A percentile compares a stretch with the other conserved stretches of the same genome.
phyloP scores from a whole-genome alignment of 2,329 filamentous ascomycete genomes.

The Paracamarosporium sp. region DNA sequence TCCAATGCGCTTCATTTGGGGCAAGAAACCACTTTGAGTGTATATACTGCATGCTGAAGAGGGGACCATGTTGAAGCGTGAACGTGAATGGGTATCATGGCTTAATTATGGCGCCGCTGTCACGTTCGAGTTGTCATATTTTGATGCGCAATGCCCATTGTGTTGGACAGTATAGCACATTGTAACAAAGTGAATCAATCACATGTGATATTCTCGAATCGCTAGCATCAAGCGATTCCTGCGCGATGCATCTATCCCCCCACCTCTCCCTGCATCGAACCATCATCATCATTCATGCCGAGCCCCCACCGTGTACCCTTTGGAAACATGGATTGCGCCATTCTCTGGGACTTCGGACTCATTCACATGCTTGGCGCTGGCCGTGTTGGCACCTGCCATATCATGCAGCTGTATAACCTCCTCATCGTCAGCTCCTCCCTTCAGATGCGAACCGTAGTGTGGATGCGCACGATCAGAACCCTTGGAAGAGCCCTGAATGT shows the following conservation, averaged over 20 bases:
- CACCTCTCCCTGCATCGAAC: background rate
- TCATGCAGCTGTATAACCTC: constrained; percentile 2
- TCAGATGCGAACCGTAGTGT: background rate
- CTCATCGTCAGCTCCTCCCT: background rate
- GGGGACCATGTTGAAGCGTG: background rate
- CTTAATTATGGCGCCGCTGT: background rate
- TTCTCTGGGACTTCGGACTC: background rate
- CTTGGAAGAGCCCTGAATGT: background rate
- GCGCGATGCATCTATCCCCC: background rate
- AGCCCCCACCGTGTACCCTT: background rate
- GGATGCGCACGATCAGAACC: background rate
- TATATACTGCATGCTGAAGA: background rate
- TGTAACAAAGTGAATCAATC: background rate
- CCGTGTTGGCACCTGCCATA: background rate
- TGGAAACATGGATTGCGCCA: background rate
- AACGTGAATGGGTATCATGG: background rate
- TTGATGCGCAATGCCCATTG: background rate
- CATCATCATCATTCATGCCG: background rate
- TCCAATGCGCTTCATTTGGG: constrained; percentile 15
- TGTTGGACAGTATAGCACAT: background rate
- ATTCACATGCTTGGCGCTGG: background rate
- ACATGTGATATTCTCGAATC: background rate
- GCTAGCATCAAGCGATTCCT: background rate
- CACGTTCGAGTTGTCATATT: too few relatives aligned
- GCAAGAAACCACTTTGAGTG: constrained; percentile 1